These are phyloP conservation scores for Cucumis sativus DNA, from an alignment of 306 rosid genomes.

Conservation along the genomic window DNA sequence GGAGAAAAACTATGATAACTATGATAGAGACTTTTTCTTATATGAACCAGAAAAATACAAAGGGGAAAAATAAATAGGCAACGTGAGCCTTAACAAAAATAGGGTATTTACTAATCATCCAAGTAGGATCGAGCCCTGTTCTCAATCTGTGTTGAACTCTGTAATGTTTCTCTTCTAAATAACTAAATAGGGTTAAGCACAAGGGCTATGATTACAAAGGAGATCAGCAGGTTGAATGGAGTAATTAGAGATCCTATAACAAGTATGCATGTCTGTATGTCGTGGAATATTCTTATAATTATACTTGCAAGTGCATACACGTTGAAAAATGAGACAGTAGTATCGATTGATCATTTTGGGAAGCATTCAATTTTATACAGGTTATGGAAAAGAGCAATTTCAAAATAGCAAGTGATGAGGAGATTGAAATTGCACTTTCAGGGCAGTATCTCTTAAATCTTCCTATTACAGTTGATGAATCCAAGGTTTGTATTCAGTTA, in stretches of 20 bases:
- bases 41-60: no score
- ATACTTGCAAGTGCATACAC: background rate
- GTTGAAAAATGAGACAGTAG: background rate
- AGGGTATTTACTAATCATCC: background rate
- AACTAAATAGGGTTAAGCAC: background rate
- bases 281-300: background rate
- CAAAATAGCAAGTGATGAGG: conserved; percentile 62
- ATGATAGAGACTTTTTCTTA: no score
- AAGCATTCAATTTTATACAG: conserved; percentile 20
- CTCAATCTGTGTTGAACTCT: background rate
- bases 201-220: background rate
- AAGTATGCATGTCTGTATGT: no score
- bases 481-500: conserved; percentile 48
- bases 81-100: no score
- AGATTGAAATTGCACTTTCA: conserved; percentile 68
- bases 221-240: background rate
- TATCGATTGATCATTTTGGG: background rate
- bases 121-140: background rate
- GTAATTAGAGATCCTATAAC: no score
- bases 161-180: background rate
- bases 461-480: conserved; percentile 82
- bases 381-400: conserved; percentile 96
- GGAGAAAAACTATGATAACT: no score
- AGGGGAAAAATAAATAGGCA: no score
- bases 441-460: conserved; percentile 95